Conservation (phyloP, 768 basidiomycete species). For the Suillus alpinus region DNA sequence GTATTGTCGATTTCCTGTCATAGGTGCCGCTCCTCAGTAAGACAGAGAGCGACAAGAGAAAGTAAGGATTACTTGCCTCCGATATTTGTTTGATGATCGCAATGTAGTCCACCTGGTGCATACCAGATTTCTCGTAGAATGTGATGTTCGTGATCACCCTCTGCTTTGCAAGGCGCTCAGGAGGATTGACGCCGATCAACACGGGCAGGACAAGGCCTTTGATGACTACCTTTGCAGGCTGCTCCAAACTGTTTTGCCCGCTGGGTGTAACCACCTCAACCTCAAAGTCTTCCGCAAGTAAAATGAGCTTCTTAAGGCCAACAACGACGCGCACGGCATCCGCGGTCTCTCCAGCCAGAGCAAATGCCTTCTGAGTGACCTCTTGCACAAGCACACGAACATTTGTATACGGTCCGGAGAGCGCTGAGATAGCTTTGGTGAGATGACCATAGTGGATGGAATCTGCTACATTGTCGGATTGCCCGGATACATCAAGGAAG, state of each 20-base stretch:
- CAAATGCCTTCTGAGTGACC: conserved; percentile 37
- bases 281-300: conserved; percentile 45
- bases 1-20: conserved; percentile 46
- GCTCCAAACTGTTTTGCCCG: neutral
- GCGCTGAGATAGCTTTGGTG: conserved; percentile 42
- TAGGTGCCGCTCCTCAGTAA: neutral
- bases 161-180: conserved; percentile 65
- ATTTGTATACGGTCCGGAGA: conserved; percentile 23
- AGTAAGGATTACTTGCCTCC: conserved; percentile 11
- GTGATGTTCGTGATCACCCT: conserved; percentile 53
- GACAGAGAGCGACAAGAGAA: neutral
- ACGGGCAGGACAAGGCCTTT: conserved; percentile 47
- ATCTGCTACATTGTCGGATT: conserved; percentile 49
- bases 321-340: conserved; percentile 41
- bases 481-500: conserved; percentile 44
- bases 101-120: conserved; percentile 36
- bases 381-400: conserved; percentile 33
- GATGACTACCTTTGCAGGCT: conserved; percentile 36
- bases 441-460: conserved; percentile 68
- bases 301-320: conserved; percentile 46
- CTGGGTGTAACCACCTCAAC: conserved; percentile 35
- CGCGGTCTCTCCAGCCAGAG: conserved; percentile 35
- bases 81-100: conserved; percentile 33
- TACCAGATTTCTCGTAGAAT: conserved; percentile 33
- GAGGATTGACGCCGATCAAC: conserved; percentile 70